phyloP scores from a whole-genome alignment of 371 early-diverging fungal genomes.

The Saksenaea vasiformis region DNA sequence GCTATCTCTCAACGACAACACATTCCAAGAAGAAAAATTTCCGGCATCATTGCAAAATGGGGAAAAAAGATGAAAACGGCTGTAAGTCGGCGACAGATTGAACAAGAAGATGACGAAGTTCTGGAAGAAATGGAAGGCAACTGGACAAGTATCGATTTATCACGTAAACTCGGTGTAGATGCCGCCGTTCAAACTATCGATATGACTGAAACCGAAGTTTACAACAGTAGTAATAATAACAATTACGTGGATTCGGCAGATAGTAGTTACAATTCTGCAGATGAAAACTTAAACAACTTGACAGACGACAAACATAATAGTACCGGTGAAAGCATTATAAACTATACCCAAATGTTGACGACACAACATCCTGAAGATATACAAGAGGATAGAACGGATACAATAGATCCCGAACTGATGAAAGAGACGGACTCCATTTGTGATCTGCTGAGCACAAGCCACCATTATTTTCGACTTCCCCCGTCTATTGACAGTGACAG shows the following conservation, averaged over 20 bases:
- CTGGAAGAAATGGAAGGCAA: neutral
- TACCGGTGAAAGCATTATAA: neutral
- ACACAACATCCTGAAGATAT: neutral
- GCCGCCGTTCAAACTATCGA: neutral
- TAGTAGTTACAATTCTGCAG: neutral
- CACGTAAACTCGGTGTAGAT: neutral
- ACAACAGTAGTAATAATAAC: neutral
- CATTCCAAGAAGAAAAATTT: neutral
- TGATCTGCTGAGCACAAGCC: neutral
- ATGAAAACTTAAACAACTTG: neutral
- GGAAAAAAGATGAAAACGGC: conserved; percentile 20
- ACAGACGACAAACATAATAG: neutral
- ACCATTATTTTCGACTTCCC: neutral
- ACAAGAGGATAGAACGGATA: neutral
- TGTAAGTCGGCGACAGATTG: neutral
- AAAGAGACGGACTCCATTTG: neutral
- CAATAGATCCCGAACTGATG: neutral
- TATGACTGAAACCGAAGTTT: neutral
- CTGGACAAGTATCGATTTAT: neutral
- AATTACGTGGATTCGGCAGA: neutral
- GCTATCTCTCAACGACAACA: neutral
- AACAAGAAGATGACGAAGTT: neutral
- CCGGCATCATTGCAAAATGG: conserved; percentile 10
- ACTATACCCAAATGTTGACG: neutral
- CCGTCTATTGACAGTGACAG: neutral